A percentile compares a stretch with the other conserved stretches of the same genome.
phyloP scores from a whole-genome alignment of 2,329 filamentous ascomycete genomes.

The Trichoderma koningii region DNA sequence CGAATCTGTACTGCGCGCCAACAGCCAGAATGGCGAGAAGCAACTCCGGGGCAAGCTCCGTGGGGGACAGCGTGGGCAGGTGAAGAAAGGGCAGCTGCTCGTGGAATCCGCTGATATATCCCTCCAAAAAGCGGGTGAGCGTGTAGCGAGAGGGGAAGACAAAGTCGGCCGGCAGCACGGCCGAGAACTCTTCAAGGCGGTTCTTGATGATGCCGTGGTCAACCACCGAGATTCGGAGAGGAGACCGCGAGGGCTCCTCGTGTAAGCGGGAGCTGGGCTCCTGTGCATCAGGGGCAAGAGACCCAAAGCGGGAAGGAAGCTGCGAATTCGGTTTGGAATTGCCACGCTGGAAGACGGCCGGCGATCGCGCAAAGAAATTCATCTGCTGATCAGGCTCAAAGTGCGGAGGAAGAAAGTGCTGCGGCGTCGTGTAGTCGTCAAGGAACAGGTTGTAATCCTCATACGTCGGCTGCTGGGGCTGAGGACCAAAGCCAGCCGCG shows the following conservation, averaged over 20 bases:
- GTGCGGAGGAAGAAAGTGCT: conserved; percentile 57
- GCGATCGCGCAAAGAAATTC: conserved; percentile 52
- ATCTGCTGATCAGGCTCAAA: conserved; percentile 58
- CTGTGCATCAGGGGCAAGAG: conserved; percentile 51
- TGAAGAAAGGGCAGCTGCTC: conserved; percentile 64
- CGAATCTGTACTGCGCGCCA: conserved; percentile 66
- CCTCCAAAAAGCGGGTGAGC: conserved; percentile 67
- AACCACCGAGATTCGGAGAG: conserved; percentile 54
- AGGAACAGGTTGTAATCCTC: conserved; percentile 63
- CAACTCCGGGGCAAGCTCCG: conserved; percentile 67
- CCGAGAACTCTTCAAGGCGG: conserved; percentile 62
- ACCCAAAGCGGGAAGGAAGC: conserved; percentile 58
- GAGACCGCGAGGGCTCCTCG: conserved; percentile 40
- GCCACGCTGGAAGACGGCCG: conserved; percentile 44
- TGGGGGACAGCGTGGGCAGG: conserved; percentile 64
- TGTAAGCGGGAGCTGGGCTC: conserved; percentile 34
- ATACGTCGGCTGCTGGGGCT: conserved; percentile 43
- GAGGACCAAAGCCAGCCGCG: conserved; percentile 42
- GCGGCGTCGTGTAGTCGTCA: conserved; percentile 57
- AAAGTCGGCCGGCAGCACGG: conserved; percentile 63
- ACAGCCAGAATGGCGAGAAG: conserved; percentile 68
- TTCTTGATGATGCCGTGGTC: conserved; percentile 60
- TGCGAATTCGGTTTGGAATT: conserved; percentile 53
- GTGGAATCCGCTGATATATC: conserved; percentile 68
- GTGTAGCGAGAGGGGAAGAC: conserved; percentile 70